Evolutionary conservation across 306 rosid species (phyloP), one percentile per base, ranked within the genome.

Genomic region (Vicia villosa): DNA sequence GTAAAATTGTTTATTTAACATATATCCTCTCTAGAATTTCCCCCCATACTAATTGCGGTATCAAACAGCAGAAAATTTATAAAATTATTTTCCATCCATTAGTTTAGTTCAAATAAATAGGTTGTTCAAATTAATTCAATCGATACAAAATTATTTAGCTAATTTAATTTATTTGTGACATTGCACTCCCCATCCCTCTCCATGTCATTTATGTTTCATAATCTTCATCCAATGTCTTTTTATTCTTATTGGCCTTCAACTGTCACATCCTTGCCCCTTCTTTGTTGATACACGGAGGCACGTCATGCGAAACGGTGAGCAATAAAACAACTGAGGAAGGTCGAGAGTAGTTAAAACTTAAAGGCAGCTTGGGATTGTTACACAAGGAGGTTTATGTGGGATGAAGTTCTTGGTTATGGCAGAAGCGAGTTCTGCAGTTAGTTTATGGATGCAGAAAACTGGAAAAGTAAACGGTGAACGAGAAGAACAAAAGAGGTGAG

Each of bases 41-140:
- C 3, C 5, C 36, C 60, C 22, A 4, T 36, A 14, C 14, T 34
- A 59, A 40, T 60, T 16, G 8, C 8, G 52, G 63, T 13, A 19
- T 72, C 70, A 47, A 73, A 63, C 68, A 55, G 21, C 64, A 55
- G 57, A 15, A 20, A 50, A 61, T 52, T 15, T 56, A 21, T 56
- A 26, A 54, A 51, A 62, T 13, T 45, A 21, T 68, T 79, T 61
- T 73, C 51, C 57, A 28, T 20, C 50, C 12, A 24, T 59, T 20
- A n/a, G n/a, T n/a, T 45, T 45, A 6, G n/a, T 45, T 5, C 51
- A 45, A 45, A n/a, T 45, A 45, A n/a, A n/a, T 45, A 45, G 51
- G 51, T 45, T n/a, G 17, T 45, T 17, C 16, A 45, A 45, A 45
- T 45, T n/a, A 45, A 45, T 8, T 45, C 51, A n/a, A 45, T n/a